Evolutionary conservation across 208 protist genomes (phyloP).

Genomic region (Leptomonas pyrrhocoris): DNA sequence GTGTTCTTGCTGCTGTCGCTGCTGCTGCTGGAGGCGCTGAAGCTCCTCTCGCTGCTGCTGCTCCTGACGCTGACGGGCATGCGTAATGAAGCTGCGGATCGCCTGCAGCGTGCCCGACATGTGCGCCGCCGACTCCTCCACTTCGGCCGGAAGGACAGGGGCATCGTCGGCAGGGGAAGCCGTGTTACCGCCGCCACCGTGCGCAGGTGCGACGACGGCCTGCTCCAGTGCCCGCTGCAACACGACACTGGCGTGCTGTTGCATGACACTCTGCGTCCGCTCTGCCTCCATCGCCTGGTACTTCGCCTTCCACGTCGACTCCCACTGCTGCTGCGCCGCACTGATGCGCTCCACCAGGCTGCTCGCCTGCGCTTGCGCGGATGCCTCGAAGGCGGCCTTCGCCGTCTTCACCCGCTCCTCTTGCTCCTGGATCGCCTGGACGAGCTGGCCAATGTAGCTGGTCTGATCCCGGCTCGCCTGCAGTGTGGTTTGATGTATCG

Average conservation of each 20-base stretch:
- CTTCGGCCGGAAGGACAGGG: neutral
- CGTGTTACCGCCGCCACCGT: neutral
- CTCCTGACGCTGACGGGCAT: conserved; percentile 27
- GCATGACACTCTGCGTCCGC: conserved; percentile 44
- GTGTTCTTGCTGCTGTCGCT: conserved; percentile 16
- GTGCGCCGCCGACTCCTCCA: conserved; percentile 25
- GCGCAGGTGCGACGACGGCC: conserved; percentile 18
- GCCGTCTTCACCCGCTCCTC: conserved; percentile 55
- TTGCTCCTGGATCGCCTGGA: conserved; percentile 58
- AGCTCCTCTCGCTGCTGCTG: conserved; percentile 17
- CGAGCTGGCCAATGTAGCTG: conserved; percentile 52
- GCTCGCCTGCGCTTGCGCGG: conserved; percentile 47
- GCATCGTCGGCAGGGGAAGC: neutral
- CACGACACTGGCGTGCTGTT: conserved; percentile 44
- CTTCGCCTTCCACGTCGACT: conserved; percentile 64
- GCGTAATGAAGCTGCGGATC: conserved; percentile 37
- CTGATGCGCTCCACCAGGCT: conserved; percentile 59
- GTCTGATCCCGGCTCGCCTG: conserved; percentile 43
- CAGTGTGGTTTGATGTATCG: conserved; percentile 39
- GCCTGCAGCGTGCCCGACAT: conserved; percentile 30
- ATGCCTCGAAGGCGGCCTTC: conserved; percentile 55
- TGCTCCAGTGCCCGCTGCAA: conserved; percentile 60
- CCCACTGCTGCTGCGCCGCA: conserved; percentile 59
- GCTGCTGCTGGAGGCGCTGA: conserved; percentile 15
- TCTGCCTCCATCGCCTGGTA: conserved; percentile 44